Evolutionary conservation across 371 early-diverging fungal genomes (phyloP), one percentile per base, ranked within the genome.

Genomic region (Funneliformis caledonium): DNA sequence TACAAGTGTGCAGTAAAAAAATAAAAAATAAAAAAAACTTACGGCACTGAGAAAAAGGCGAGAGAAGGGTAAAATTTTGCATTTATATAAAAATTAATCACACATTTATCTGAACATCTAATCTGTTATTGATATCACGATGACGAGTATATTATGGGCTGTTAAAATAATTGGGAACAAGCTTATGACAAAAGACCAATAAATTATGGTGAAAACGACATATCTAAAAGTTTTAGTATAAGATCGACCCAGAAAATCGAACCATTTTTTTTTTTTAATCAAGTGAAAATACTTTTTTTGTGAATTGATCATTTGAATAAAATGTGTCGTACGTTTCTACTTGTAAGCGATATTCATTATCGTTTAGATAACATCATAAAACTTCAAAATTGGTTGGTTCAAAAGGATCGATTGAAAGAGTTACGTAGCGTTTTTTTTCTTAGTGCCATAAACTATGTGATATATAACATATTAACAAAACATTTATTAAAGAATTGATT

Each of bases 271-370:
- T 52, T 56, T 1, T 56, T 19, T 56, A 19, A 19, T 19, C 16
- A 56, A 56, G 56, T 10, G 47, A 9, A 47, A 37, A 37, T n/a
- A n/a, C n/a, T n/a, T 8, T 45, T 45, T 45, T 45, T 45, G 45
- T 19, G 52, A 19, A 19, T 19, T 56, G 19, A 56, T 2, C 16
- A 19, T 19, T 56, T 56, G 3, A 16, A 31, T 31, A 45, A 16
- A 80, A 69, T 70, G 59, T 62, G 19, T 67, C 31, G 22, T 42
- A 78, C 78, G 10, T 67, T 78, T 52, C 78, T 78, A 52, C 19
- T 78, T 31, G 33, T 78, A 33, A 59, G 60, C 12, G 78, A 78
- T 78, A 65, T 78, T 26, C 78, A 78, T 68, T 33, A 50, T 52
- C 67, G 48, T n/a, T 67, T 78, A 10, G 78, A 78, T 48, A 67